Base-by-base conservation (phyloP, 2,329 filamentous ascomycete genomes). In the Geosmithia putterillii region DNA sequence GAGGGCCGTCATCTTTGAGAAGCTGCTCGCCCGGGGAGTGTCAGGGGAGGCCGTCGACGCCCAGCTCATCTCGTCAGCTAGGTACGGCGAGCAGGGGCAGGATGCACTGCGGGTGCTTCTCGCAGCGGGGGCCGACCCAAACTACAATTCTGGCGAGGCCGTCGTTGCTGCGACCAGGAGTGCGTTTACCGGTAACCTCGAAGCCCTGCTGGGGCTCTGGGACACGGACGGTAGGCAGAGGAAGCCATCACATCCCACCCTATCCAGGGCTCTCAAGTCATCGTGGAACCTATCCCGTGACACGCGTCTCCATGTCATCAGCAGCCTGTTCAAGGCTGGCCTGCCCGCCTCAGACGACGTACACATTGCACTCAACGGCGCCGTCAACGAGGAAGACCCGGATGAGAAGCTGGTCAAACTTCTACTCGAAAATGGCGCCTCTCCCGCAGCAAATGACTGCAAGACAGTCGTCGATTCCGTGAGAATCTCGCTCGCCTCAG, bases 101-200 rank as follows among this genome's bases (percentile, higher is more conserved):
- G 61, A 63, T 6, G 56, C 78, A 14, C 62, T 79, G 25, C 59
- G 57, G 22, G 64, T 77, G 9, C 52, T 81, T 17, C 57, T 80
- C 4, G 55, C 55, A 1, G 63, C 69, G 25, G 74, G 75, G 0
- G 76, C 75, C 3, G 70, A 71, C 43, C 67, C 73, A 0, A 71
- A 79, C 50, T 70, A 70, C 52, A 70, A 70, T 18, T 62, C 66
- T 9, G 74, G 74, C 1, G 72, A 77, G 43, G 69, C 72, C 4
- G 64, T 79, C 4, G 70, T 74, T 49, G 69, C 71, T 10, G 72
- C 74, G 1, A 69, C 71, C 1, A 62, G 68, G 32, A 72, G 69
- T 46, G 71, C 70, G 0, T 71, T 69, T 45, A 55, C 74, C 35
- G 61, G 59, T 0, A 74, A 62, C 23, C 57, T 79, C 8, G 65